Conservation (phyloP, 108 stramenopile species). For the Aureococcus anophagefferens region DNA sequence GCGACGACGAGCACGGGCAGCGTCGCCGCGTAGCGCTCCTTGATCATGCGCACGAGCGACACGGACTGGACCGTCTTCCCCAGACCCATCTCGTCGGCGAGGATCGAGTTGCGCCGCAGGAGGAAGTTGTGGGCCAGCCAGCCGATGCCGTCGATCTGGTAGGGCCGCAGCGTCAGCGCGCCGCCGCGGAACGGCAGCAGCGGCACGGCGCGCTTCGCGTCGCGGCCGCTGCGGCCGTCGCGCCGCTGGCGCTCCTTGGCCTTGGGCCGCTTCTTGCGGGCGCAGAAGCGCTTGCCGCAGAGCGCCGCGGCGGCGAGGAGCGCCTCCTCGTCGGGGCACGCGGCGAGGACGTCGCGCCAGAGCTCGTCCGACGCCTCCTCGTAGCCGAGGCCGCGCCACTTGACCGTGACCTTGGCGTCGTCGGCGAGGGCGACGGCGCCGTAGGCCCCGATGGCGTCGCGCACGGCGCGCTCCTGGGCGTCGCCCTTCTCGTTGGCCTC, state of each 20-base stretch:
- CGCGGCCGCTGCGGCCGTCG: neutral
- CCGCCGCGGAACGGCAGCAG: neutral
- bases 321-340: neutral
- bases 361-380: neutral
- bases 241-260: neutral
- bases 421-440: neutral
- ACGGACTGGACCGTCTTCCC: constrained; percentile 45
- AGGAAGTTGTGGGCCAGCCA: constrained; percentile 75
- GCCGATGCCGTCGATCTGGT: constrained; percentile 84
- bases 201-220: neutral
- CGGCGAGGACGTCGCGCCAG: neutral
- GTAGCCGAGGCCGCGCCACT: neutral
- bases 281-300: neutral
- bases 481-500: too few relatives aligned
- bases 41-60: constrained; percentile 1
- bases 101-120: constrained; percentile 62
- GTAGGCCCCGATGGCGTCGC: too few relatives aligned
- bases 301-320: neutral
- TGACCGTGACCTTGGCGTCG: neutral
- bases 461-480: too few relatives aligned
- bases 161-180: constrained; percentile 56
- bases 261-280: neutral
- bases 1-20: constrained; percentile 60
- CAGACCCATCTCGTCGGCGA: constrained; percentile 94
- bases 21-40: neutral